Percentiles rank a stretch among this genome's conserved stretches.
phyloP scores from a whole-genome alignment of 2,329 filamentous ascomycete species.

The Calonectria naviculata region DNA sequence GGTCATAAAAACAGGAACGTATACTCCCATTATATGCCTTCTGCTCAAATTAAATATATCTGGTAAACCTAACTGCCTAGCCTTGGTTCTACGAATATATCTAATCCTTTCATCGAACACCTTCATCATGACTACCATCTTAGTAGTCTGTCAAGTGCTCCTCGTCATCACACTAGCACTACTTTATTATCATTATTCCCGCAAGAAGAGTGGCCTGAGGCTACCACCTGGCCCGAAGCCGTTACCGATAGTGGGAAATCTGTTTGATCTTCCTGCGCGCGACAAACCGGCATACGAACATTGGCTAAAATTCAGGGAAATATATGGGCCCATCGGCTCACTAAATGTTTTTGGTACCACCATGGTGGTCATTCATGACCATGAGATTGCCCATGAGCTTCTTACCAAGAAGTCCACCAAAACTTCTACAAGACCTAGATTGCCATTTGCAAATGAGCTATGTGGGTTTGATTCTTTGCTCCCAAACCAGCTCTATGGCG shows the following conservation, averaged over 20 bases:
- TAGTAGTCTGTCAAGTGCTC: background rate
- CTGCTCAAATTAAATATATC: too few species aligned
- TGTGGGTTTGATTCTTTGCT: conserved; percentile 35
- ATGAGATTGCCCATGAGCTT: conserved; percentile 48
- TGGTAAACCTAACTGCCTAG: too few species aligned
- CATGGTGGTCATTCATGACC: conserved; percentile 53
- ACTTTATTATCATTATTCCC: background rate
- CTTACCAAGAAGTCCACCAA: conserved; percentile 48
- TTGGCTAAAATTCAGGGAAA: conserved; percentile 53
- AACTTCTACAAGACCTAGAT: conserved; percentile 44
- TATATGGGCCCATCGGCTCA: conserved; percentile 51
- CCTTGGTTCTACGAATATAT: too few species aligned
- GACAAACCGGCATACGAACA: conserved; percentile 50
- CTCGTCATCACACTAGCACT: background rate
- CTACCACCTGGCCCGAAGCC: conserved; percentile 61
- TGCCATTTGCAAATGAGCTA: conserved; percentile 34
- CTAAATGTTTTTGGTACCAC: conserved; percentile 53
- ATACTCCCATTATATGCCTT: too few species aligned
- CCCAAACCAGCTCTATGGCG: conserved; percentile 29
- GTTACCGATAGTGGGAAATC: conserved; percentile 60
- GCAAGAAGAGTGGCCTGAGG: background rate
- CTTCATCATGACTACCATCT: too few species aligned
- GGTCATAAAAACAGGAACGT: too few species aligned
- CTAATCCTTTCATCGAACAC: too few species aligned
- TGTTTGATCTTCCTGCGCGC: conserved; percentile 56